Percentiles rank a stretch among this genome's conserved stretches.
Conservation (phyloP, 257 asterid species). For the Paraleonurus japonicus region DNA sequence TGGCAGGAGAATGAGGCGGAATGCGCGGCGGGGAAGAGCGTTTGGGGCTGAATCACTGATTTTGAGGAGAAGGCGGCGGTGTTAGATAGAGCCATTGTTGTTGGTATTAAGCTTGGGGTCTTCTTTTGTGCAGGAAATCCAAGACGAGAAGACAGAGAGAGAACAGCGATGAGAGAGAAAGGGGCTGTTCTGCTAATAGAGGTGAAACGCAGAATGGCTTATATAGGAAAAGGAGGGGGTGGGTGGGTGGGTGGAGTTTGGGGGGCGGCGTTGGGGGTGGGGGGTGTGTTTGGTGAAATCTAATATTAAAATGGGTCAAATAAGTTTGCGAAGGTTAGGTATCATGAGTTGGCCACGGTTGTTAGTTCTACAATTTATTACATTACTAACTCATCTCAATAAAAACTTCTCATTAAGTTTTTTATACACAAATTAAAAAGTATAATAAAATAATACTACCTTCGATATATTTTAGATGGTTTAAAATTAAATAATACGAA, state of each 20-base stretch:
- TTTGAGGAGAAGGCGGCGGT: conserved; percentile 51
- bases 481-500: no score
- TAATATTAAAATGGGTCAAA: conserved; percentile 10
- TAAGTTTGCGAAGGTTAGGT: conserved; percentile 32
- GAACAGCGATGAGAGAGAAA: conserved; percentile 4
- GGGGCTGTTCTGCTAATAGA: conserved; percentile 2
- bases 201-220: conserved; percentile 16
- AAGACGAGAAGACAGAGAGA: conserved; percentile 21
- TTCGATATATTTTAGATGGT: no score
- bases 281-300: conserved; percentile 20
- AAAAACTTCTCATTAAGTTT: no score
- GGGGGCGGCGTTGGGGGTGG: neutral
- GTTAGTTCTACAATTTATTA: neutral
- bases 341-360: neutral
- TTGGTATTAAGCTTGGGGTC: neutral
- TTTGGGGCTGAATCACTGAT: conserved; percentile 41
- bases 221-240: conserved; percentile 17
- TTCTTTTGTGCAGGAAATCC: neutral
- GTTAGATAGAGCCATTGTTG: conserved; percentile 53
- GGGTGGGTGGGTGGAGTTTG: neutral
- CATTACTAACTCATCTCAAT: no score
- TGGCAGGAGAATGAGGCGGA: conserved; percentile 25
- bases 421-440: no score
- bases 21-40: conserved; percentile 30
- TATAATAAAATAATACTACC: no score